phyloP scores from a whole-genome alignment of 1,284 basidiomycete species.

The Takashimella tepidaria region DNA sequence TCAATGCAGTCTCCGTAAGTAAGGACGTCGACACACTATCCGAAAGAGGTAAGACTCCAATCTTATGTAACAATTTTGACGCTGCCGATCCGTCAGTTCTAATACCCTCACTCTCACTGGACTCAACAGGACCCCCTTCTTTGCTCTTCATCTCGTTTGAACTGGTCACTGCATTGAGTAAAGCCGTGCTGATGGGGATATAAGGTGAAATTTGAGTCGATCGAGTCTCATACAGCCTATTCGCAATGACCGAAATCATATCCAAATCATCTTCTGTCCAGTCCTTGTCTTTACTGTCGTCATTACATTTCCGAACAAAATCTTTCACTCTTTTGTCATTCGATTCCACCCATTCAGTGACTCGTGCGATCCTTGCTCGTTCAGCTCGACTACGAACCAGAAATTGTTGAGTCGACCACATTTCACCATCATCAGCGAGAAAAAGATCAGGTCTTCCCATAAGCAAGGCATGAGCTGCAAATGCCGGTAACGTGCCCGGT shows the following conservation, averaged over 20 bases:
- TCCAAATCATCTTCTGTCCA: constrained; percentile 24
- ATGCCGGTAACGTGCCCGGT: constrained; percentile 38
- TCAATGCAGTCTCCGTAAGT: constrained; percentile 20
- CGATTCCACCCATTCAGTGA: constrained; percentile 55
- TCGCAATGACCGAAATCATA: constrained; percentile 1
- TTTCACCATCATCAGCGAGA: constrained; percentile 56
- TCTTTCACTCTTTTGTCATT: constrained; percentile 47
- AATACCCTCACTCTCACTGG: too few relatives aligned
- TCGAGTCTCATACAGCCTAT: constrained; percentile 48
- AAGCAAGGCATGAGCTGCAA: constrained; percentile 70
- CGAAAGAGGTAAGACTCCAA: constrained; percentile 71
- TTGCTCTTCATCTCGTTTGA: constrained; percentile 67
- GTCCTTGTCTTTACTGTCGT: constrained; percentile 17
- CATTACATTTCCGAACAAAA: constrained; percentile 52
- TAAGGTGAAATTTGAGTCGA: background rate
- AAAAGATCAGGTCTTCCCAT: constrained; percentile 64
- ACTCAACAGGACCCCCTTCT: constrained; percentile 49
- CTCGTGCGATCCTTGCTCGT: constrained; percentile 55
- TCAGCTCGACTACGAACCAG: constrained; percentile 63
- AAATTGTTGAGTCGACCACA: constrained; percentile 60
- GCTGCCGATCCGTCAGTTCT: constrained; percentile 49
- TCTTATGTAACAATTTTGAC: constrained; percentile 55
- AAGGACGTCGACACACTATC: constrained; percentile 49
- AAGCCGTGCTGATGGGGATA: background rate
- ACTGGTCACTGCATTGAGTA: constrained; percentile 44